A percentile compares a stretch with the other conserved stretches of the same genome.
Conservation (phyloP, 768 basidiomycete genomes). For the Infundibulicybe gibba region DNA sequence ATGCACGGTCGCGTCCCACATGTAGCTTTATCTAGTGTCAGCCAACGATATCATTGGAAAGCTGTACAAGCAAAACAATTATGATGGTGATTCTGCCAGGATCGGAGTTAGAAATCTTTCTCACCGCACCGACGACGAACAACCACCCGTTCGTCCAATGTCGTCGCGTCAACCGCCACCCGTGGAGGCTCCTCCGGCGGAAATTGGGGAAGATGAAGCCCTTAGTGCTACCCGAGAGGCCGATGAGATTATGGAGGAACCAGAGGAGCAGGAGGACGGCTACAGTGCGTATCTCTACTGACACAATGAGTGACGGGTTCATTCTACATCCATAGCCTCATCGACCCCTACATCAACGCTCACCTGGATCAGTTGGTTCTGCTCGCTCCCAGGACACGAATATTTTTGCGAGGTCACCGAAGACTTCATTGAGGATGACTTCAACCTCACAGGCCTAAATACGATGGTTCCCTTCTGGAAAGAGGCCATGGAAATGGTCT, state of each 20-base stretch:
- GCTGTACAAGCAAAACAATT: too few relatives aligned
- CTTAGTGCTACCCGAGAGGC: conserved; percentile 56
- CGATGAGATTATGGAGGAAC: conserved; percentile 82
- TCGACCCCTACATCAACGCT: conserved; percentile 89
- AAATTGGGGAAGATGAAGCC: conserved; percentile 60
- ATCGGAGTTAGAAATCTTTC: conserved; percentile 34
- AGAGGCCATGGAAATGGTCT: conserved; percentile 99
- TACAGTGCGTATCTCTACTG: conserved; percentile 61
- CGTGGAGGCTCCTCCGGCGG: conserved; percentile 44
- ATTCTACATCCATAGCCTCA: conserved; percentile 51
- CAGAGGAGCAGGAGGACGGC: conserved; percentile 71
- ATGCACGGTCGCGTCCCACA: conserved; percentile 37
- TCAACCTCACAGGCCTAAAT: conserved; percentile 96
- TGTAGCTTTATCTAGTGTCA: conserved; percentile 39
- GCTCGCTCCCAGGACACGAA: conserved; percentile 91
- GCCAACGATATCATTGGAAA: too few relatives aligned
- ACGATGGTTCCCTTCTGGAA: conserved; percentile 99
- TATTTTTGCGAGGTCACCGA: conserved; percentile 98
- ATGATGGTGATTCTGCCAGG: background rate
- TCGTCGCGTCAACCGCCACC: conserved; percentile 33
- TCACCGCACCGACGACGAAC: conserved; percentile 18
- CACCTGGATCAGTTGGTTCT: conserved; percentile 97
- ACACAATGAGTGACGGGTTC: background rate
- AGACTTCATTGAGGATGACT: conserved; percentile 99
- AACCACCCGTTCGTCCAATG: conserved; percentile 20